These are phyloP conservation scores for Pseudocohnilembus persalinus DNA, from an alignment of 169 alveolate species.

Conservation along the genomic window DNA sequence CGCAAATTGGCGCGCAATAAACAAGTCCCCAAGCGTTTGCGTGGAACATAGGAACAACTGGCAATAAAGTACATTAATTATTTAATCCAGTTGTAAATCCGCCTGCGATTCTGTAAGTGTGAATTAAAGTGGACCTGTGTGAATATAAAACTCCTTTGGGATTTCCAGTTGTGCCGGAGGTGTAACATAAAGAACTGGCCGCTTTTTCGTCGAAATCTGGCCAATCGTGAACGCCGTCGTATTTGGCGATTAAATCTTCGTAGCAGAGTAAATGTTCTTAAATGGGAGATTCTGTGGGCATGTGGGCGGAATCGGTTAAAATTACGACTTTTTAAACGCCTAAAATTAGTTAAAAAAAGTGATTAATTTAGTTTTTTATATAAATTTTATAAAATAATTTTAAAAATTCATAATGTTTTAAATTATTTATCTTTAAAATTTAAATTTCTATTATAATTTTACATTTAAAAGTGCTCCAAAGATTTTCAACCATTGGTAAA, in stretches of 20 bases:
- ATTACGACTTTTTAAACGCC: not conserved
- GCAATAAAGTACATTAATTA: not conserved
- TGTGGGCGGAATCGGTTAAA: not conserved
- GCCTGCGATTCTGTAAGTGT: not conserved
- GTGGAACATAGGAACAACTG: not conserved
- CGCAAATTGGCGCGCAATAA: not conserved
- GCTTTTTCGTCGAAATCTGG: not conserved
- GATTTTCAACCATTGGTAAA: not conserved
- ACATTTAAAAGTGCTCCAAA: not conserved
- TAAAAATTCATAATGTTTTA: no score
- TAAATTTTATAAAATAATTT: no score
- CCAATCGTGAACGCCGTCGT: not conserved
- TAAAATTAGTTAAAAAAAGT: not conserved
- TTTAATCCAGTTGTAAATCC: not conserved
- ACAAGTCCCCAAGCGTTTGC: not conserved
- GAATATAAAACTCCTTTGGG: not conserved
- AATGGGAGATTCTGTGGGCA: not conserved
- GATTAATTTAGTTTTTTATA: no score
- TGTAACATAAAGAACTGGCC: not conserved
- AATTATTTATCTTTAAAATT: not conserved
- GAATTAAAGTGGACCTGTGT: not conserved
- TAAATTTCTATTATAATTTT: not conserved
- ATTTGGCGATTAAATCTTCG: not conserved
- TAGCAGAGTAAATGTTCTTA: not conserved
- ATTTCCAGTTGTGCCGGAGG: not conserved